A percentile compares a stretch with the other conserved stretches of the same genome.
Conservation (phyloP, 441 rosid genomes). For the Syzygium malaccense region DNA sequence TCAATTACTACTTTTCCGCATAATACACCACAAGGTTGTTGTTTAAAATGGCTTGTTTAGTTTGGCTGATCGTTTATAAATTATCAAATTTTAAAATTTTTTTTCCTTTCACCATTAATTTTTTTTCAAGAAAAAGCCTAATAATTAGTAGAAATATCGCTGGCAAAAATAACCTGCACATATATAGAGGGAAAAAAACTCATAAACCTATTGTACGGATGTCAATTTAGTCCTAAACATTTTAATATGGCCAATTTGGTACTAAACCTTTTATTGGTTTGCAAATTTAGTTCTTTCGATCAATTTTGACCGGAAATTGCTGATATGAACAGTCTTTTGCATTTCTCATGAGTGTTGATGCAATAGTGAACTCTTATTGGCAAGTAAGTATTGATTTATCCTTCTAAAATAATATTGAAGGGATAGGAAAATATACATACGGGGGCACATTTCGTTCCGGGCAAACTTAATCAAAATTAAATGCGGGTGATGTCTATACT, state of each 20-base stretch:
- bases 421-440: neutral
- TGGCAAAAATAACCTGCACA: neutral
- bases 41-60: neutral
- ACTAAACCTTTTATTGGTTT: too few species aligned
- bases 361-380: neutral
- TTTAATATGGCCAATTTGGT: too few species aligned
- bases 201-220: too few species aligned
- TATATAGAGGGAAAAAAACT: too few species aligned
- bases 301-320: too few species aligned
- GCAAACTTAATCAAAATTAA: neutral
- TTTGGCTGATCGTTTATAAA: neutral
- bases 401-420: neutral
- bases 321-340: too few species aligned
- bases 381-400: neutral
- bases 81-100: neutral
- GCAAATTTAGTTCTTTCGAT: too few species aligned
- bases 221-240: too few species aligned
- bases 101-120: neutral
- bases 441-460: neutral
- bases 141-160: neutral
- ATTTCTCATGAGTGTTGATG: neutral
- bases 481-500: neutral
- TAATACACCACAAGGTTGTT: neutral
- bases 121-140: too few species aligned
- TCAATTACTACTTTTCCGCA: neutral